Evolutionary conservation across 1,139 yeast genomes (phyloP).

Genomic region (Hansenula sp.): DNA sequence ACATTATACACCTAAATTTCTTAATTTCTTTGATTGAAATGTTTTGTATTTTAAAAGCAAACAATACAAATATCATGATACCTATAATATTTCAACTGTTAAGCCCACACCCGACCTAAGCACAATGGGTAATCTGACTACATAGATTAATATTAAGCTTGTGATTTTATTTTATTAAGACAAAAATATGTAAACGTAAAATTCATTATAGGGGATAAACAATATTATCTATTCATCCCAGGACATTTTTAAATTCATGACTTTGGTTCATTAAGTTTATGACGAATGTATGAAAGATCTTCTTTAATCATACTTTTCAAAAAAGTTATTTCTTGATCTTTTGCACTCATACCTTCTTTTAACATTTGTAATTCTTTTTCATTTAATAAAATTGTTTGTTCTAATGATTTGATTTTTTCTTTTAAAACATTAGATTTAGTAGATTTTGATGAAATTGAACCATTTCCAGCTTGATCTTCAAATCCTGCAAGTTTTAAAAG

Average conservation of each 20-base stretch:
- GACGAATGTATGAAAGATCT: conserved; percentile 17
- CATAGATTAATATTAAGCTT: too few relatives aligned
- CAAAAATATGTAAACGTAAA: too few relatives aligned
- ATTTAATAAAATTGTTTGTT: conserved; percentile 3
- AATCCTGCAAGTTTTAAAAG: conserved; percentile 16
- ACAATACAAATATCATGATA: too few relatives aligned
- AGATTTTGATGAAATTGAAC: too few relatives aligned
- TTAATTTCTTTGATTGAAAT: too few relatives aligned
- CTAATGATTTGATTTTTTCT: not conserved
- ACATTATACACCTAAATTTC: conserved; percentile 15
- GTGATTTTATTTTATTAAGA: too few relatives aligned
- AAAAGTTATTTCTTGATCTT: conserved; percentile 18
- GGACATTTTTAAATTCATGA: not conserved
- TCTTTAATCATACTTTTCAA: conserved; percentile 20
- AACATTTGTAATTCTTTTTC: conserved; percentile 4
- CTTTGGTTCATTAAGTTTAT: conserved; percentile 11
- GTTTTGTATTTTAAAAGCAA: too few relatives aligned
- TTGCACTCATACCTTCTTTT: conserved; percentile 6
- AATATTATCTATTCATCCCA: too few relatives aligned
- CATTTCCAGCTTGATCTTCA: not conserved
- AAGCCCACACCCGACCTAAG: too few relatives aligned
- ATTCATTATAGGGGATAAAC: not conserved
- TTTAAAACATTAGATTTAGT: conserved; percentile 1
- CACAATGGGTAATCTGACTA: too few relatives aligned
- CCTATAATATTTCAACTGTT: too few relatives aligned